Base-by-base conservation (phyloP, 176 grass and related monocot species). In the Stipa capillata region DNA sequence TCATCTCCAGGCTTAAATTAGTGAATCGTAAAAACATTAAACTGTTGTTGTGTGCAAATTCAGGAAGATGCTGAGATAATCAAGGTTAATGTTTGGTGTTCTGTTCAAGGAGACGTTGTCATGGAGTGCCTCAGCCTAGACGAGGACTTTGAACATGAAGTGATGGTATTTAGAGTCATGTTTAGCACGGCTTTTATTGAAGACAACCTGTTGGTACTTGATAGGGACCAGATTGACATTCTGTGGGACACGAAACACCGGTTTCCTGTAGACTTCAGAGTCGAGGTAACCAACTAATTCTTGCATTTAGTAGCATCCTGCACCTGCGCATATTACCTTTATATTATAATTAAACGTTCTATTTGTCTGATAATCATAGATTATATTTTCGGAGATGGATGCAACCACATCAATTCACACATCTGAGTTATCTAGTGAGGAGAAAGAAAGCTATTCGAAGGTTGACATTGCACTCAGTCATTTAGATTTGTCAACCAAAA, bases 241-340 rank as follows among this genome's bases (percentile, higher is more conserved):
- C 80, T 84, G 37, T 99, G 96, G 96, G 91, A 95, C 76, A 86
- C 92, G 27, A 83, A 92, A 82, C 83, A 86, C 63, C 79, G 76
- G n/a, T 95, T 99, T 89, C 84, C 96, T 32, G 85, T 41, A 20
- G 96, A 99, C 59, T 99, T 99, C 78, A 95, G 84, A 87, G 87
- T 87, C 72, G 95, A 98, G 95, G 95, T 98, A 73, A 61, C 68
- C 74, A 80, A 6, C 32, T 56, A 60, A 36, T 57, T 63, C 55
- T 24, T 55, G 24, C 59, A 75, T 53, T 23, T 68, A 74, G 27
- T 35, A 40, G 15, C 34, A 41, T 76, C 17, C 35, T 51, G 34
- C 34, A 23, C 1, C 2, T 54, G 25, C 5, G 0, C 16, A 39
- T 29, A 71, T 55, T 33, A 65, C 23, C 24, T 82, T 4, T 64